phyloP scores from a whole-genome alignment of 768 basidiomycete genomes.

The Tricholoma sp. region DNA sequence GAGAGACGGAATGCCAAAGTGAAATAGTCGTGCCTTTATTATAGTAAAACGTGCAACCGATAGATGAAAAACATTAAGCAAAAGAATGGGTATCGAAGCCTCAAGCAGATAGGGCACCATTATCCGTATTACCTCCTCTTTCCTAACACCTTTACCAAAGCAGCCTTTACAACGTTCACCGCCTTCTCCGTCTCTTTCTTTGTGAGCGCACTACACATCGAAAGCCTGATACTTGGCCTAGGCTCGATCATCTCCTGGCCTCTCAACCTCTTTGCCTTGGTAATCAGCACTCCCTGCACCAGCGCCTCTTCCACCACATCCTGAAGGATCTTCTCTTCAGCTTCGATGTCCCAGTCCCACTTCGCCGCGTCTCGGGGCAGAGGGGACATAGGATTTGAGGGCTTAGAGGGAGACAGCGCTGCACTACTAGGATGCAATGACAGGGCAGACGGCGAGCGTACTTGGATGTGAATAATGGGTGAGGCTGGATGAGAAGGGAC shows the following conservation, averaged over 20 bases:
- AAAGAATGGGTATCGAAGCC: neutral
- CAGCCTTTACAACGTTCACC: conserved; percentile 63
- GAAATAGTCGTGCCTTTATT: neutral
- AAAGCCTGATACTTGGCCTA: conserved; percentile 82
- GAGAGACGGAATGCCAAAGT: no score
- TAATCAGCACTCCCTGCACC: conserved; percentile 79
- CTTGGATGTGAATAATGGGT: conserved; percentile 82
- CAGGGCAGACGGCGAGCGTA: conserved; percentile 34
- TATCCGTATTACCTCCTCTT: conserved; percentile 39
- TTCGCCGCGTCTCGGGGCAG: conserved; percentile 39
- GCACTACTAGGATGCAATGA: conserved; percentile 20
- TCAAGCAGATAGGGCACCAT: neutral
- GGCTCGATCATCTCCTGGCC: conserved; percentile 83
- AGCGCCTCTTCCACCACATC: conserved; percentile 89
- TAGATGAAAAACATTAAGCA: neutral
- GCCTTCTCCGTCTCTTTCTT: conserved; percentile 94
- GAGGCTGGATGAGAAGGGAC: conserved; percentile 85
- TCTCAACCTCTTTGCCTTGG: conserved; percentile 74
- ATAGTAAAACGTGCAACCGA: neutral
- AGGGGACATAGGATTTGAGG: conserved; percentile 44
- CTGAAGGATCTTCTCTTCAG: conserved; percentile 80
- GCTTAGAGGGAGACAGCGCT: conserved; percentile 27
- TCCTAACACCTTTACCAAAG: conserved; percentile 68
- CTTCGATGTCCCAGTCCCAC: conserved; percentile 54
- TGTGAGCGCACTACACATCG: conserved; percentile 70